phyloP scores from a whole-genome alignment of 1,284 basidiomycete genomes.

The Gymnopus androsaceus region DNA sequence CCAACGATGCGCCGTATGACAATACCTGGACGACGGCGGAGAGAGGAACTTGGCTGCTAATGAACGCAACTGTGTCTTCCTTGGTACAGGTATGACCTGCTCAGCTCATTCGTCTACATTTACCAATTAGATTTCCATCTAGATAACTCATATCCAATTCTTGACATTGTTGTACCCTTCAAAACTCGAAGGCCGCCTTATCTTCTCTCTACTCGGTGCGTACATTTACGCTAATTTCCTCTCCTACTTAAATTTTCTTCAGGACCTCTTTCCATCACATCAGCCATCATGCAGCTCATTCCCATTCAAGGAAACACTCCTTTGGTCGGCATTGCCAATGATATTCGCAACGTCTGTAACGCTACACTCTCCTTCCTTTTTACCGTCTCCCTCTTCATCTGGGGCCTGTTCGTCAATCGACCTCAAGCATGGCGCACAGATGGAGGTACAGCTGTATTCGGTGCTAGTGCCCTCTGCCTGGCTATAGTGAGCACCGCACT shows the following conservation, averaged over 20 bases:
- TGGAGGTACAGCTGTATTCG: constrained; percentile 95
- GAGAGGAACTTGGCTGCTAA: constrained; percentile 81
- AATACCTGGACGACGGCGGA: constrained; percentile 66
- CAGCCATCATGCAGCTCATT: constrained; percentile 85
- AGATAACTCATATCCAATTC: constrained; percentile 99
- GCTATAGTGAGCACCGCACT: constrained; percentile 80
- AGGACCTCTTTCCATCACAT: constrained; percentile 86
- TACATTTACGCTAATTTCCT: constrained; percentile 6
- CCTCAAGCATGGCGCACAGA: constrained; percentile 93
- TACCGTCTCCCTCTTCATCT: constrained; percentile 86
- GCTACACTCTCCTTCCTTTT: constrained; percentile 94
- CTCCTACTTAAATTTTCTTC: constrained; percentile 13
- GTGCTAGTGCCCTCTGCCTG: constrained; percentile 76
- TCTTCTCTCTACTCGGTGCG: constrained; percentile 81
- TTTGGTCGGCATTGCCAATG: constrained; percentile 67
- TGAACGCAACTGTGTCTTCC: constrained; percentile 84
- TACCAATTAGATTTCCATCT: constrained; percentile 4
- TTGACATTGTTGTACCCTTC: constrained; percentile 96
- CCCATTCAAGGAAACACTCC: constrained; percentile 52
- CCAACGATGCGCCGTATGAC: constrained; percentile 22
- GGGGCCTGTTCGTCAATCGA: constrained; percentile 91
- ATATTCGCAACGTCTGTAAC: constrained; percentile 93
- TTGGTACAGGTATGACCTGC: constrained; percentile 73
- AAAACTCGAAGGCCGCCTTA: constrained; percentile 85
- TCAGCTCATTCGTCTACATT: not conserved